These are phyloP conservation scores for Lanmaoa pseudosensibilis DNA, from an alignment of 768 basidiomycete species.

Conservation along the genomic window DNA sequence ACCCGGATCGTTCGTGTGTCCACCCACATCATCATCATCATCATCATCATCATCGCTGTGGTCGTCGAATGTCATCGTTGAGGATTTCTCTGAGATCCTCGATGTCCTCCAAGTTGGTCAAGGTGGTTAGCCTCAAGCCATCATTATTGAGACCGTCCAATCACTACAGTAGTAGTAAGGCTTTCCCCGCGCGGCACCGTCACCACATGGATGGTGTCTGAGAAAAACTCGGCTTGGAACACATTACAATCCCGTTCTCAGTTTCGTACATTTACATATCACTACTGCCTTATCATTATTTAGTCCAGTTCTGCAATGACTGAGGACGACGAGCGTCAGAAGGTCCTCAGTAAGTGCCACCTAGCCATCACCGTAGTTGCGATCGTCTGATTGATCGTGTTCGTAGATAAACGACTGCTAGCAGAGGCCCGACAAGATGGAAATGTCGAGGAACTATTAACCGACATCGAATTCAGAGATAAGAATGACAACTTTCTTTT, in stretches of 20 bases:
- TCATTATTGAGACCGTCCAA: not conserved
- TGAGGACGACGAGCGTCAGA: conserved; percentile 9
- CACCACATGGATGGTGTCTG: no score
- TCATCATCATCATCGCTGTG: not conserved
- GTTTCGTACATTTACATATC: not conserved
- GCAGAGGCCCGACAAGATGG: conserved; percentile 25
- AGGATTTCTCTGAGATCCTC: not conserved
- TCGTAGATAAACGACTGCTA: conserved; percentile 27
- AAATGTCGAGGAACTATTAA: conserved; percentile 28
- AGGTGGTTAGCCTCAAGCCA: not conserved
- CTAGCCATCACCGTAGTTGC: not conserved
- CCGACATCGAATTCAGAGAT: conserved; percentile 21
- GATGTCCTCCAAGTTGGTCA: not conserved
- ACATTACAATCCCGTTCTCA: not conserved
- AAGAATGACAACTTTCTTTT: conserved; percentile 24
- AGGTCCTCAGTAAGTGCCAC: conserved; percentile 21
- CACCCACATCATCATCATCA: conserved; percentile 7
- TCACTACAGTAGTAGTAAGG: no score
- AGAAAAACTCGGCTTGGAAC: not conserved
- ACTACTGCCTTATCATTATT: not conserved
- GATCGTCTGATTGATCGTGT: not conserved
- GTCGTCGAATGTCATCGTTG: conserved; percentile 11
- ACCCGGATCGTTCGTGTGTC: not conserved
- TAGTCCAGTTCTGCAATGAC: conserved; percentile 13
- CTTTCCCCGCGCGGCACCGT: no score